Evolutionary conservation across 2,329 filamentous ascomycete genomes (phyloP).

Genomic region (Colletotrichum chlorophyti): DNA sequence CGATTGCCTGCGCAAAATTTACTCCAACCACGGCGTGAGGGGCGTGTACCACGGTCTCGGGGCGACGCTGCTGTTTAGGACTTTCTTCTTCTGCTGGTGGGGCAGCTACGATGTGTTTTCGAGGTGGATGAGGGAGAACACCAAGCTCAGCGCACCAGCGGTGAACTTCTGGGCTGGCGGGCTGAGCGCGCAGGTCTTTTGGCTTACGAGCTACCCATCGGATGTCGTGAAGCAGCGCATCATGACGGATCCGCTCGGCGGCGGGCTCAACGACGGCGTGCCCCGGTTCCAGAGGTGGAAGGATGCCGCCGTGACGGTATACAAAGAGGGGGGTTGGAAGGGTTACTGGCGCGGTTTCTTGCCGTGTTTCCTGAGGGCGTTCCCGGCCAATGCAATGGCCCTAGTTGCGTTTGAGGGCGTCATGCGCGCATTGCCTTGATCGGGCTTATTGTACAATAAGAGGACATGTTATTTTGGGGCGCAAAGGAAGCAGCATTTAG

Average conservation of each 20-base stretch:
- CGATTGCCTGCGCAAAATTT: conserved; percentile 79
- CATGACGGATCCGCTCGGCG: conserved; percentile 92
- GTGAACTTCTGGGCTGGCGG: conserved; percentile 99
- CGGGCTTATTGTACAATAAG: not conserved
- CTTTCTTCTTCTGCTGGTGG: conserved; percentile 99
- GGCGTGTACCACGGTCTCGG: conserved; percentile 87
- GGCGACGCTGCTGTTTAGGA: conserved; percentile 87
- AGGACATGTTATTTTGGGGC: not conserved
- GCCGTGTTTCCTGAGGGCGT: conserved; percentile 91
- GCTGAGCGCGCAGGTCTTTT: conserved; percentile 91
- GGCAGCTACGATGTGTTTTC: conserved; percentile 90
- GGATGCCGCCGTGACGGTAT: conserved; percentile 80
- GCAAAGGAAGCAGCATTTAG: not conserved
- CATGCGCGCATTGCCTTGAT: conserved; percentile 70
- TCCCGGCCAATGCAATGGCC: conserved; percentile 95
- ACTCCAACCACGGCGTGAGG: conserved; percentile 72
- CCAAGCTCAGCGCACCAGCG: conserved; percentile 74
- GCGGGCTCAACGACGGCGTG: conserved; percentile 69
- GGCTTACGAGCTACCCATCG: conserved; percentile 88
- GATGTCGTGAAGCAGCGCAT: conserved; percentile 96
- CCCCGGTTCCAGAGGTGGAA: conserved; percentile 78
- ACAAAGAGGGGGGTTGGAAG: conserved; percentile 74
- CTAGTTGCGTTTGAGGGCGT: conserved; percentile 92
- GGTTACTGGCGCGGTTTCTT: conserved; percentile 95
- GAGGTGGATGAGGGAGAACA: conserved; percentile 69